These are phyloP conservation scores for Diaporthe ampelina DNA, from an alignment of 2,329 filamentous ascomycete genomes.

Conservation along the genomic window DNA sequence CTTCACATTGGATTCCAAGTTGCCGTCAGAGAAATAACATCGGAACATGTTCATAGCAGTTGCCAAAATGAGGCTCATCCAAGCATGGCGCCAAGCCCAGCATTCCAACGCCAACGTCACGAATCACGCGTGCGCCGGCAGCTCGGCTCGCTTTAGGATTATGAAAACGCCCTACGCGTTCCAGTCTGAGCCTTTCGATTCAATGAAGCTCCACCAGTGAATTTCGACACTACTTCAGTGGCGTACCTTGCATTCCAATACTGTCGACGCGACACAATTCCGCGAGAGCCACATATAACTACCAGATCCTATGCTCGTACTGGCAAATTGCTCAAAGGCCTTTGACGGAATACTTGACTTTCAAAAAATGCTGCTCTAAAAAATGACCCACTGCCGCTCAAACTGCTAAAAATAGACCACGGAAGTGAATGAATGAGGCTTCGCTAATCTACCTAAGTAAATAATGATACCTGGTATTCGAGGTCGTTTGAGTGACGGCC, in stretches of 20 bases:
- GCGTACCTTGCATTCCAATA: background rate
- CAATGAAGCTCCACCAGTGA: background rate
- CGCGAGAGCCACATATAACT: background rate
- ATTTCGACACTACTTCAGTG: background rate
- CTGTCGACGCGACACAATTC: background rate
- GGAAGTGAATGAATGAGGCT: too few relatives aligned
- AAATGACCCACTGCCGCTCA: too few relatives aligned
- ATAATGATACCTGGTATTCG: too few relatives aligned
- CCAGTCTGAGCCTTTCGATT: background rate
- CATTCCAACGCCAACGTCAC: constrained; percentile 13
- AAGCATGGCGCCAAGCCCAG: background rate
- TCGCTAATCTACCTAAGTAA: too few relatives aligned
- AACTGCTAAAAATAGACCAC: too few relatives aligned
- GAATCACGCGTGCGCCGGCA: too few relatives aligned
- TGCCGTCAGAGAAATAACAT: background rate
- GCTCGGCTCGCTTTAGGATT: background rate
- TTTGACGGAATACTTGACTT: background rate
- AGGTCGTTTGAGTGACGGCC: too few relatives aligned
- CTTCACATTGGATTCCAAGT: background rate
- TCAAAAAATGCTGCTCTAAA: background rate
- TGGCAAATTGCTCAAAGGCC: background rate
- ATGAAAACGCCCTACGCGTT: background rate
- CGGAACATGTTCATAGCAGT: background rate
- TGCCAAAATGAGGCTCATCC: background rate
- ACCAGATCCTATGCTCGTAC: background rate